Percentiles rank a stretch among this genome's conserved stretches.
Conservation (phyloP, 345 rosid species). For the Ailanthus altissimus region DNA sequence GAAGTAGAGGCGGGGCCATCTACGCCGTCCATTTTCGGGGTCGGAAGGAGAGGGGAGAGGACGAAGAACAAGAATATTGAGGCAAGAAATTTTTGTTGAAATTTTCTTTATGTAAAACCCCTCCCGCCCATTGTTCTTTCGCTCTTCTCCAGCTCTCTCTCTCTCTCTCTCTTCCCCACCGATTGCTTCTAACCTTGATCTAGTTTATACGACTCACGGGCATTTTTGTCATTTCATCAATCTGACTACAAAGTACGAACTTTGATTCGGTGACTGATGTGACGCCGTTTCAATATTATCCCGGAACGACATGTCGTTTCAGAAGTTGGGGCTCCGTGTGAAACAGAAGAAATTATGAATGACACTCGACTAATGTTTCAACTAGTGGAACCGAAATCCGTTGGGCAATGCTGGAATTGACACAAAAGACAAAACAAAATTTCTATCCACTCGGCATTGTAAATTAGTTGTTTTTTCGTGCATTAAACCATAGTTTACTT, state of each 20-base stretch:
- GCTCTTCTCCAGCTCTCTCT: slow-evolving; percentile 6
- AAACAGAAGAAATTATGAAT: too few relatives aligned
- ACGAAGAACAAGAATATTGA: neutral
- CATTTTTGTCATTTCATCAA: neutral
- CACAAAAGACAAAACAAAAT: too few relatives aligned
- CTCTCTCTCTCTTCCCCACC: neutral
- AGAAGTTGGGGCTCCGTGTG: too few relatives aligned
- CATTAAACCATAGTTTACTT: neutral
- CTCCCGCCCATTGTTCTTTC: slow-evolving; percentile 26
- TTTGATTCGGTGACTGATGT: too few relatives aligned
- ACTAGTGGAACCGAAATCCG: too few relatives aligned
- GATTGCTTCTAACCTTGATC: neutral
- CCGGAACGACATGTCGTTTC: neutral
- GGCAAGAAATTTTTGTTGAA: neutral
- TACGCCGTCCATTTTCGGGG: slow-evolving; percentile 35
- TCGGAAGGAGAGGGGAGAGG: slow-evolving; percentile 15
- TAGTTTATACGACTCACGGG: neutral
- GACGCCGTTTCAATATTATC: neutral
- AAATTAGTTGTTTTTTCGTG: neutral
- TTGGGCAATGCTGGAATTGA: too few relatives aligned
- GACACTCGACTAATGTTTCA: too few relatives aligned
- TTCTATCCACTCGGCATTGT: too few relatives aligned
- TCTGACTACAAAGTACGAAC: neutral
- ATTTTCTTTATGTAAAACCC: neutral
- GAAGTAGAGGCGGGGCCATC: slow-evolving; percentile 28